phyloP scores from a whole-genome alignment of 176 grass and related monocot species.

The Carex myosuroides region DNA sequence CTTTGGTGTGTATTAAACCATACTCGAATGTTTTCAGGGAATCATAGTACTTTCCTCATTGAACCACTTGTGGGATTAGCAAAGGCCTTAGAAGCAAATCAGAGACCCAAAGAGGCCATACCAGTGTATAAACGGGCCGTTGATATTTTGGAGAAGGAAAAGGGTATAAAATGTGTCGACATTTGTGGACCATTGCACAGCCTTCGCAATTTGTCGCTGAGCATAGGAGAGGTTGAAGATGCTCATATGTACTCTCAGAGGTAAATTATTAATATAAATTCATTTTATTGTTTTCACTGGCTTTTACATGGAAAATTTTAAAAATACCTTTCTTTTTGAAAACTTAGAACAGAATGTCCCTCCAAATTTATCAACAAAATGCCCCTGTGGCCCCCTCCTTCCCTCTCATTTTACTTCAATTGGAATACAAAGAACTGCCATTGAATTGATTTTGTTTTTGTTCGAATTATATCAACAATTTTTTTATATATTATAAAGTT shows the following conservation, averaged over 20 bases:
- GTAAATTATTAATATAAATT: slow-evolving; percentile 8
- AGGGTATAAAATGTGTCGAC: slow-evolving; percentile 23
- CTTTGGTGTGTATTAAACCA: background rate
- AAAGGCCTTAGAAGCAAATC: slow-evolving; percentile 24
- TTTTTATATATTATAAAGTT: too few relatives aligned
- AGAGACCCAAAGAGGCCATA: slow-evolving; percentile 30
- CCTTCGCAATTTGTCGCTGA: slow-evolving; percentile 32
- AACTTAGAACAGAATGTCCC: too few relatives aligned
- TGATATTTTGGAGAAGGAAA: slow-evolving; percentile 33
- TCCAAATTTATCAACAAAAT: too few relatives aligned
- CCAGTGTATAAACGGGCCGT: slow-evolving; percentile 27
- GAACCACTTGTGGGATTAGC: slow-evolving; percentile 39
- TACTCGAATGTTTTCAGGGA: slow-evolving; percentile 11
- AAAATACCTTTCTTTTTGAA: too few relatives aligned
- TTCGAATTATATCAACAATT: too few relatives aligned
- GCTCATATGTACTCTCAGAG: slow-evolving; percentile 26
- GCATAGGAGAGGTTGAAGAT: slow-evolving; percentile 28
- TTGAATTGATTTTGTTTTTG: too few relatives aligned
- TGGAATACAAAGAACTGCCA: too few relatives aligned
- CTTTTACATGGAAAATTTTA: background rate
- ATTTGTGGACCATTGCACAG: slow-evolving; percentile 22
- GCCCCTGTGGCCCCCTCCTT: too few relatives aligned
- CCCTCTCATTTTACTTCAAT: too few relatives aligned
- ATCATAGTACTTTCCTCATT: slow-evolving; percentile 20
- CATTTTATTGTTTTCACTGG: background rate